Conservation (phyloP, 78 protist species). For the Speleostelium caveatum region DNA sequence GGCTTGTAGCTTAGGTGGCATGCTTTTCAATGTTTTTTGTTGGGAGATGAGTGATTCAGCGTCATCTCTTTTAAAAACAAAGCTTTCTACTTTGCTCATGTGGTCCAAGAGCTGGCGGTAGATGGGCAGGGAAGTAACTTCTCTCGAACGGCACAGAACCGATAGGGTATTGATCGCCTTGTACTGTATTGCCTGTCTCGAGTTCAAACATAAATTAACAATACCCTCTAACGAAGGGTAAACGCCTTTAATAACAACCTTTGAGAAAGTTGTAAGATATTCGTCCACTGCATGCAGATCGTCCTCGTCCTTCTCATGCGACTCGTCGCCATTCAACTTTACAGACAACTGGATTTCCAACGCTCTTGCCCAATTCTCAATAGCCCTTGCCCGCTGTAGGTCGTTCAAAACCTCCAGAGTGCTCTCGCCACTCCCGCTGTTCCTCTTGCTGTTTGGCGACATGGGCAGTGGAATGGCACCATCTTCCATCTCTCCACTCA, state of each 20-base stretch:
- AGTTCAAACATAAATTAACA: slow-evolving; percentile 47
- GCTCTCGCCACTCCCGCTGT: background rate
- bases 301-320: slow-evolving; percentile 57
- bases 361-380: slow-evolving; percentile 65
- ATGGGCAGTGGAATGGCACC: background rate
- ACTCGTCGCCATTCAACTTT: slow-evolving; percentile 44
- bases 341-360: slow-evolving; percentile 48
- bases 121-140: slow-evolving; percentile 9
- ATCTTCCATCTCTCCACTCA: background rate
- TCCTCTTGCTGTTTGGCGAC: background rate
- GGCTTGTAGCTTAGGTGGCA: slow-evolving; percentile 77
- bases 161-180: slow-evolving; percentile 59
- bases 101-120: slow-evolving; percentile 17
- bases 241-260: background rate
- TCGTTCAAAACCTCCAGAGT: slow-evolving; percentile 7
- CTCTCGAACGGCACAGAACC: slow-evolving; percentile 27
- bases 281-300: slow-evolving; percentile 55
- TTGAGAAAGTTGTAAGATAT: slow-evolving; percentile 47
- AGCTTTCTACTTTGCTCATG: slow-evolving; percentile 35
- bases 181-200: slow-evolving; percentile 58
- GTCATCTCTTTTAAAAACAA: slow-evolving; percentile 58
- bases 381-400: slow-evolving; percentile 13
- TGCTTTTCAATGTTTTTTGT: slow-evolving; percentile 48
- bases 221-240: slow-evolving; percentile 56
- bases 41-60: slow-evolving; percentile 64